Conservation (phyloP, 352 stramenopile genomes). For the Globisporangium canariense region DNA sequence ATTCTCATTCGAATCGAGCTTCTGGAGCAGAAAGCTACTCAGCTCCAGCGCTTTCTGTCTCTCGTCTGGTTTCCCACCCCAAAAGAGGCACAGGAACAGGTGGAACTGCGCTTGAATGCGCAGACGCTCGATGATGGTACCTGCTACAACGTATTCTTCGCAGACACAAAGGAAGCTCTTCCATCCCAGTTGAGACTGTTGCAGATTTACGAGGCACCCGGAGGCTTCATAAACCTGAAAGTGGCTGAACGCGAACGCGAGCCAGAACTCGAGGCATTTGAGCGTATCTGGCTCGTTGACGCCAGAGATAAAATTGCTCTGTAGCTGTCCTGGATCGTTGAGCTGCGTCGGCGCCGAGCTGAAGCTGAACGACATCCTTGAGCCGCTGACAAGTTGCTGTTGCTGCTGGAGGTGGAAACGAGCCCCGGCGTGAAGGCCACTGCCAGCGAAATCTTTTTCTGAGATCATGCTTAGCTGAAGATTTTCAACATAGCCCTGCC, state of each 20-base stretch:
- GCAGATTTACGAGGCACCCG: slow-evolving; percentile 39
- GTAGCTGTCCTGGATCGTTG: slow-evolving; percentile 23
- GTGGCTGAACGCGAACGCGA: slow-evolving; percentile 50
- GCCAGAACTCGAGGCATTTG: slow-evolving; percentile 46
- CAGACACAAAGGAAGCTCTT: slow-evolving; percentile 29
- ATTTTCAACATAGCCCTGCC: slow-evolving; percentile 32
- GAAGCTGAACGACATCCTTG: slow-evolving; percentile 53
- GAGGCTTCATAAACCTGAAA: slow-evolving; percentile 49
- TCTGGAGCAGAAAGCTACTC: background rate
- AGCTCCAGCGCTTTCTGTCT: background rate
- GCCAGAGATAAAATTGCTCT: background rate
- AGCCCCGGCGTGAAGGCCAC: background rate
- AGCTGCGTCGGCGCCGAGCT: slow-evolving; percentile 30
- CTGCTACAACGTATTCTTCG: slow-evolving; percentile 1
- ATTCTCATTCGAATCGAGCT: slow-evolving; percentile 19
- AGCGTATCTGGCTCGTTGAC: slow-evolving; percentile 6
- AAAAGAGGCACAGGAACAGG: slow-evolving; percentile 42
- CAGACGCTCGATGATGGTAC: slow-evolving; percentile 18
- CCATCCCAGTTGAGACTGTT: slow-evolving; percentile 37
- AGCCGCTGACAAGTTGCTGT: slow-evolving; percentile 20
- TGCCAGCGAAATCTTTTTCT: background rate
- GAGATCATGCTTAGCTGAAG: background rate
- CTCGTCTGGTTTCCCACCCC: slow-evolving; percentile 23
- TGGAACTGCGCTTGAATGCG: slow-evolving; percentile 27
- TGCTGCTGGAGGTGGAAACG: background rate